Conservation (phyloP, 805 yeast species). For the Cyberlindnera bimundalis region DNA sequence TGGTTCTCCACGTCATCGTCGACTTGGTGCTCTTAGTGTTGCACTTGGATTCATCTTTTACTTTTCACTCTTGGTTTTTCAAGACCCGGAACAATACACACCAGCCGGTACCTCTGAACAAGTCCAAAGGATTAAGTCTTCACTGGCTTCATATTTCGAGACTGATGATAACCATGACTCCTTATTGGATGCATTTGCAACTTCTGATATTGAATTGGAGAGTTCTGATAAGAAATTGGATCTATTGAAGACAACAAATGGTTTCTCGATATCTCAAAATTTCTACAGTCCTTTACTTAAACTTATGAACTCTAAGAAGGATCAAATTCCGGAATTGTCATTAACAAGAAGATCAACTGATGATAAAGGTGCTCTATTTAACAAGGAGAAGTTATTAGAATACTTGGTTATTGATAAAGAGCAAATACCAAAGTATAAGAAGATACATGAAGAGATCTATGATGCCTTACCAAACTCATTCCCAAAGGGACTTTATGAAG, state of each 20-base stretch:
- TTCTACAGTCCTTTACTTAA: conserved; percentile 16
- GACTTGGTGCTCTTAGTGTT: conserved; percentile 1
- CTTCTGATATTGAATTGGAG: conserved; percentile 8
- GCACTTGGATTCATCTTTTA: conserved; percentile 10
- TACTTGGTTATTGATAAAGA: conserved; percentile 31
- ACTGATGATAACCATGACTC: conserved; percentile 13
- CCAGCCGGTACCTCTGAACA: conserved; percentile 7
- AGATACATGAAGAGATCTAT: conserved; percentile 43
- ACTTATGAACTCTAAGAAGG: conserved; percentile 14
- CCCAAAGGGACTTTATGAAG: conserved; percentile 17
- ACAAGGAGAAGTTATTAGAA: conserved; percentile 28
- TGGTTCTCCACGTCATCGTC: conserved; percentile 13
- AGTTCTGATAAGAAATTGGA: too few species aligned
- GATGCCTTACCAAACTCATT: conserved; percentile 42
- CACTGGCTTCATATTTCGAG: conserved; percentile 7
- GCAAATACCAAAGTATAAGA: conserved; percentile 33
- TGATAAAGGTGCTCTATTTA: conserved; percentile 45
- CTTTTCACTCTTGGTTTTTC: conserved; percentile 5
- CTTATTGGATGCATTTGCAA: conserved; percentile 8
- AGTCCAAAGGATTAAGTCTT: conserved; percentile 4
- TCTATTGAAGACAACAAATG: neutral
- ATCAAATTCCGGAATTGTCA: conserved; percentile 15
- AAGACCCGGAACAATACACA: conserved; percentile 10
- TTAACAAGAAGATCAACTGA: conserved; percentile 36
- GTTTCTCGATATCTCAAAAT: conserved; percentile 13